Conservation (phyloP, 305 asterid genomes). For the Fraxinus greggii region DNA sequence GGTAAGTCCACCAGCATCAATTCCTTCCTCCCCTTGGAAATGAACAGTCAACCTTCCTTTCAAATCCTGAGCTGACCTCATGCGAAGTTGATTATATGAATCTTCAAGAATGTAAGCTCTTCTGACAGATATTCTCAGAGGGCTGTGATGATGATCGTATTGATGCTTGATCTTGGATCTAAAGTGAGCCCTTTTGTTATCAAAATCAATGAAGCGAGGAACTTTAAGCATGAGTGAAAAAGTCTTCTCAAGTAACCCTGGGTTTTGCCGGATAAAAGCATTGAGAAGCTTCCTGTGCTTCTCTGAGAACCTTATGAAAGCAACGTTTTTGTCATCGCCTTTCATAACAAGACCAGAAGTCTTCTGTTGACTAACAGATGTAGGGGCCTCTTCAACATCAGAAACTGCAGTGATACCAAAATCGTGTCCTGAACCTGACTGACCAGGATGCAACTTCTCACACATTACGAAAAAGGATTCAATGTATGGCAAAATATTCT, state of each 20-base stretch:
- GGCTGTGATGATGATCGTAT: conserved; percentile 91
- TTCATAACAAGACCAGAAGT: conserved; percentile 46
- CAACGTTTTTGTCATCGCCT: conserved; percentile 72
- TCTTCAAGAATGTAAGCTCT: conserved; percentile 98
- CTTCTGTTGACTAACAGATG: conserved; percentile 62
- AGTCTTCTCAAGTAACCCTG: conserved; percentile 92
- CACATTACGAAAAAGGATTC: conserved; percentile 93
- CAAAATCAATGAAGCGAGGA: conserved; percentile 93
- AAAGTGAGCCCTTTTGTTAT: conserved; percentile 91
- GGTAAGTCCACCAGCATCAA: conserved; percentile 98
- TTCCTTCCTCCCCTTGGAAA: conserved; percentile 98
- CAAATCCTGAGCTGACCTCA: conserved; percentile 90
- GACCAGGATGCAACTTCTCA: conserved; percentile 89
- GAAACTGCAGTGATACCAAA: conserved; percentile 46
- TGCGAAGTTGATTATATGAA: conserved; percentile 87
- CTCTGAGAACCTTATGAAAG: conserved; percentile 84
- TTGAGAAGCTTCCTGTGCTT: conserved; percentile 88
- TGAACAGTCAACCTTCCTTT: conserved; percentile 94
- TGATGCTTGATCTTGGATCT: conserved; percentile 94
- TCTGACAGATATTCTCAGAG: conserved; percentile 89
- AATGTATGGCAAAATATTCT: conserved; percentile 86
- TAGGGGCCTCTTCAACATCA: conserved; percentile 69
- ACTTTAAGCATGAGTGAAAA: conserved; percentile 95
- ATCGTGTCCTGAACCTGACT: conserved; percentile 53
- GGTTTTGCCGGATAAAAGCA: conserved; percentile 88